A percentile compares a stretch with the other conserved stretches of the same genome.
These are phyloP conservation scores for Jacaranda mimosifolia DNA, from an alignment of 257 asterid genomes.

Conservation along the genomic window DNA sequence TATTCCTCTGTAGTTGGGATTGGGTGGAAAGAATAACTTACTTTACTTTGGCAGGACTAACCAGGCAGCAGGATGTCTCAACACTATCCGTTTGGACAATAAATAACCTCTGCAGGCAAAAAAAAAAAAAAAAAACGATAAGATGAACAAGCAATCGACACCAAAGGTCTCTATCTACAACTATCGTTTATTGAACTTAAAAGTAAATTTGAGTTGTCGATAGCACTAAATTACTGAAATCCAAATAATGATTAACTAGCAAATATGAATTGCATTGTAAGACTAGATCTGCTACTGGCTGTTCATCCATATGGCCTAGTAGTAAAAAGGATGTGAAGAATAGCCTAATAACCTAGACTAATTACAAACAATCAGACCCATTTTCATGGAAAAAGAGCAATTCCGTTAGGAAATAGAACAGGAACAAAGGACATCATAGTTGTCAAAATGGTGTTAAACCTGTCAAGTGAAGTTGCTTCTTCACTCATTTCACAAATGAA, in stretches of 20 bases:
- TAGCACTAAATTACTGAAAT: constrained; percentile 13
- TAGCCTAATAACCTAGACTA: background rate
- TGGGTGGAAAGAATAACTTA: constrained; percentile 44
- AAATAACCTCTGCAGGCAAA: constrained; percentile 76
- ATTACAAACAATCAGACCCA: constrained; percentile 15
- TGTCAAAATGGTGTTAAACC: background rate
- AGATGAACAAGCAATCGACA: constrained; percentile 32
- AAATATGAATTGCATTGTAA: background rate
- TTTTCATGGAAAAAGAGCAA: background rate
- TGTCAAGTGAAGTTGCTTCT: constrained; percentile 5
- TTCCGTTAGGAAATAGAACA: constrained; percentile 1
- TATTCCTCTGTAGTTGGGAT: background rate
- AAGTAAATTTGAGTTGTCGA: constrained; percentile 3
- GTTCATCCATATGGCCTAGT: constrained; percentile 10
- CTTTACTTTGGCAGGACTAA: constrained; percentile 84
- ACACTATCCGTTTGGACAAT: constrained; percentile 69
- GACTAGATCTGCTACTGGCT: constrained; percentile 14
- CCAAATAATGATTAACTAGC: constrained; percentile 2
- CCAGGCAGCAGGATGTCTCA: constrained; percentile 83
- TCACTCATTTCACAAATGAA: background rate
- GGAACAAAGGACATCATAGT: constrained; percentile 6
- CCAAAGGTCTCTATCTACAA: constrained; percentile 4
- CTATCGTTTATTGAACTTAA: constrained; percentile 30
- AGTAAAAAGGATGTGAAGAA: background rate
- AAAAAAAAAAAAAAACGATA: constrained; percentile 40